Percentiles rank a stretch among this genome's conserved stretches.
phyloP scores from a whole-genome alignment of 768 basidiomycete species.

The Leccinum subgranulosum region DNA sequence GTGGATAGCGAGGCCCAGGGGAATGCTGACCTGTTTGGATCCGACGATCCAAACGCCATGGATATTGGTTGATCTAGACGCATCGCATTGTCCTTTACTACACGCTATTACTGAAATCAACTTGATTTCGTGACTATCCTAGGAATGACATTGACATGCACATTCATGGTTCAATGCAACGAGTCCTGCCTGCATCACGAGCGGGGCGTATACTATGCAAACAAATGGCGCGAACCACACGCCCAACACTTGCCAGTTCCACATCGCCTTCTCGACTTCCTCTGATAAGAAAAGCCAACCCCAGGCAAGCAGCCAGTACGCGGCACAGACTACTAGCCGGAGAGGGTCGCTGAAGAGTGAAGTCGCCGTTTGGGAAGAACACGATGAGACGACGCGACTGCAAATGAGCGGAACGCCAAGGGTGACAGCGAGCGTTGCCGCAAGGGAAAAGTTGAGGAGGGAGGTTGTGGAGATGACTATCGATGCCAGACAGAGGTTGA shows the following conservation, averaged over 20 bases:
- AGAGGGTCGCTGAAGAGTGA: slow-evolving; percentile 24
- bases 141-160: not conserved
- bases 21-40: slow-evolving; percentile 43
- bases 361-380: slow-evolving; percentile 10
- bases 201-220: slow-evolving; percentile 74
- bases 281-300: slow-evolving; percentile 54
- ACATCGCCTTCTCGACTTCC: slow-evolving; percentile 51
- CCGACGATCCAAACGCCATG: slow-evolving; percentile 40
- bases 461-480: slow-evolving; percentile 82
- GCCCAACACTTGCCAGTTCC: slow-evolving; percentile 76
- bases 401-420: slow-evolving; percentile 65
- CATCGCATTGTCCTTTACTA: not conserved
- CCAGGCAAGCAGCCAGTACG: slow-evolving; percentile 49
- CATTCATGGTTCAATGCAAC: slow-evolving; percentile 38
- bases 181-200: slow-evolving; percentile 68
- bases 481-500: slow-evolving; percentile 82
- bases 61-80: slow-evolving; percentile 27
- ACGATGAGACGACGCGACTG: slow-evolving; percentile 36
- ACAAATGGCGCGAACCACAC: slow-evolving; percentile 84
- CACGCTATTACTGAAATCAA: not conserved
- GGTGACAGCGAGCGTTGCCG: slow-evolving; percentile 62
- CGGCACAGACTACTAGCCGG: slow-evolving; percentile 17
- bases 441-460: slow-evolving; percentile 91
- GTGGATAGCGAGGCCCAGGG: slow-evolving; percentile 20
- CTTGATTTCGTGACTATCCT: not conserved